Base-by-base conservation (phyloP, 176 grass and related monocot genomes). In the Raddia guianensis region DNA sequence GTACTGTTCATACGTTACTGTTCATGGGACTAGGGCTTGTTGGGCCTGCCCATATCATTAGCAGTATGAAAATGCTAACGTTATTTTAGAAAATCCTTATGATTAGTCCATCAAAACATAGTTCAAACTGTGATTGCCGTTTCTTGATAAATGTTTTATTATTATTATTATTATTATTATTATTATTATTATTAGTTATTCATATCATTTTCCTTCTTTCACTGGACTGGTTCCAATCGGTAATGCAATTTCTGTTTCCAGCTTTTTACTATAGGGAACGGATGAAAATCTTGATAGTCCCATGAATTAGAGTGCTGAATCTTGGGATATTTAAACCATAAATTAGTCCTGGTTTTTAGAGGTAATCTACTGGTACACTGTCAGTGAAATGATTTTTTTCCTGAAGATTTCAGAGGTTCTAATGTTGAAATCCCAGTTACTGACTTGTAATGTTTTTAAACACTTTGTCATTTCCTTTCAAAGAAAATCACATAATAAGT, bases 371-470 rank as follows among this genome's bases (percentile, higher is more conserved):
- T 50, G 59, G 18, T 63, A 72, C 32, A 72, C 55, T 64, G 19
- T 13, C 12, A 9, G 6, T 66, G 12, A 82, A 35, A 53, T 66
- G 49, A 6, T 10, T 40, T 72, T 74, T 69, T 83, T 19, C 9
- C 42, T 19, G 18, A 75, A 75, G 54, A 48, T 67, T 83, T 68
- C 3, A 53, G 44, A 59, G 9, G 9, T 68, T 84, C 76, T 9
- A 75, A 16, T 53, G 2, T 6, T 47, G 64, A 80, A 33, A 12
- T 10, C 75, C 53, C 10, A 2, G 11, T 66, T 61, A 33, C 46
- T 15, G 1, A 10, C 4, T 14, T n/a, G 4, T 27, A 2, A 60
- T 75, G 6, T 45, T 57, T 56, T 44, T 5, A 58, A 64, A 33
- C 21, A 44, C 21, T 55, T 66, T 33, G 4, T 12, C 56, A 34